Evolutionary conservation across 768 basidiomycete genomes (phyloP).

Genomic region (Cystobasidium tubakii): DNA sequence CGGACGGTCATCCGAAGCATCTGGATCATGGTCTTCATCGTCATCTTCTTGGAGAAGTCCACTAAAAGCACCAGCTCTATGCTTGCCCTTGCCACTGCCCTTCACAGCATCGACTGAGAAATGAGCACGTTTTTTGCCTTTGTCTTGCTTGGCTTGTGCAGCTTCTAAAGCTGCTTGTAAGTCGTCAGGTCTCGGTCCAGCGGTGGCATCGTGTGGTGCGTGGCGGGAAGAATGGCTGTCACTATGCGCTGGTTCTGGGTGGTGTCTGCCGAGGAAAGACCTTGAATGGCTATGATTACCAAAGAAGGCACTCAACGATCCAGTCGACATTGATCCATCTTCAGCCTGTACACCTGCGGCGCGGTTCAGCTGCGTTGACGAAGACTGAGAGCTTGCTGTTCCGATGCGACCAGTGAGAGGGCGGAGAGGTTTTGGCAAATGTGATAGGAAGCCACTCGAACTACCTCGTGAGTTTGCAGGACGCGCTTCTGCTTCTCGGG

Average conservation of each 20-base stretch:
- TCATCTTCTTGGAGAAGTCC: not conserved
- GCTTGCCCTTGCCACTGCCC: slow-evolving; percentile 20
- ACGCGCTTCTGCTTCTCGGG: not conserved
- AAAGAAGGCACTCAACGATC: not conserved
- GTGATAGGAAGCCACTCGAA: slow-evolving; percentile 40
- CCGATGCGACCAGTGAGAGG: slow-evolving; percentile 41
- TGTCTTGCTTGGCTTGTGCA: slow-evolving; percentile 13
- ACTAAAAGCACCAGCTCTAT: slow-evolving; percentile 6
- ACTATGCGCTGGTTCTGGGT: not conserved
- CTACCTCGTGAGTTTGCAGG: not conserved
- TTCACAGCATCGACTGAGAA: not conserved
- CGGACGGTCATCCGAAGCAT: not conserved
- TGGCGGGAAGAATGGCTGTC: not conserved
- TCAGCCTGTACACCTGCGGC: not conserved
- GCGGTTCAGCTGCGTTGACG: slow-evolving; percentile 15
- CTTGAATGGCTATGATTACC: not conserved
- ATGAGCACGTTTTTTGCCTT: slow-evolving; percentile 22
- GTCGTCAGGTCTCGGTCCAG: slow-evolving; percentile 5
- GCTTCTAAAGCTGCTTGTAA: slow-evolving; percentile 24
- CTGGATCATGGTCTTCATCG: slow-evolving; percentile 27
- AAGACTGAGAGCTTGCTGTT: slow-evolving; percentile 35
- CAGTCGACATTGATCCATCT: slow-evolving; percentile 3
- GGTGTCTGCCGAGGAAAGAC: not conserved
- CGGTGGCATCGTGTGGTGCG: not conserved
- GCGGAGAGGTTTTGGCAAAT: slow-evolving; percentile 44